Evolutionary conservation across 345 rosid genomes (phyloP).

Genomic region (Geranium rotundifolium): DNA sequence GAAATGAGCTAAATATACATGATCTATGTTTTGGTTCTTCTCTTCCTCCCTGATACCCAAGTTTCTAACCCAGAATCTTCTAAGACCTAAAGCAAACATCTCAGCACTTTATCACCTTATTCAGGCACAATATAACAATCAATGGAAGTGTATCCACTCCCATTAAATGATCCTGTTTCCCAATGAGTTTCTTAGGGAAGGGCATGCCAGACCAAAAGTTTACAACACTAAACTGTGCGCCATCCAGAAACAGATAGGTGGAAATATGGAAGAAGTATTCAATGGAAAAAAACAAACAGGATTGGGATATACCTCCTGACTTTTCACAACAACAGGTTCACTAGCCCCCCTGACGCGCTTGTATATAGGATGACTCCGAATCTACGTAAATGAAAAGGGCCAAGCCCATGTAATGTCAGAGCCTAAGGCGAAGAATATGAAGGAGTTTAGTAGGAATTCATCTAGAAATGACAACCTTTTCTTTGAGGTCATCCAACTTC

Average conservation of each 20-base stretch:
- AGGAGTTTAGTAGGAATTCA: neutral
- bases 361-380: slow-evolving; percentile 64
- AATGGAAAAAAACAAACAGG: neutral
- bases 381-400: slow-evolving; percentile 23
- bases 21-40: neutral
- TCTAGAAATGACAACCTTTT: slow-evolving; percentile 32
- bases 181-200: neutral
- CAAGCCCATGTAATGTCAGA: slow-evolving; percentile 2
- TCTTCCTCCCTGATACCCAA: neutral
- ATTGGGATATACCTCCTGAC: slow-evolving; percentile 63
- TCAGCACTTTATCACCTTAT: neutral
- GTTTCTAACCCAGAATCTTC: neutral
- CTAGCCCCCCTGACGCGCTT: slow-evolving; percentile 56
- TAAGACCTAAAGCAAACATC: neutral
- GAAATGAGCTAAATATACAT: neutral
- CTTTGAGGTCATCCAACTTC: slow-evolving; percentile 58
- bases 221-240: neutral
- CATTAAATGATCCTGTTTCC: neutral
- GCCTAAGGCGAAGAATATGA: neutral
- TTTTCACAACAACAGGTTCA: slow-evolving; percentile 76
- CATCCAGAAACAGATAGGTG: neutral
- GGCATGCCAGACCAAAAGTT: neutral
- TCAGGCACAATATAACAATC: neutral
- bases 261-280: neutral
- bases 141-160: neutral